Evolutionary conservation across 2,329 filamentous ascomycete species (phyloP), one percentile per base, ranked within the genome.

Genomic region (Trichophyton rubrum): DNA sequence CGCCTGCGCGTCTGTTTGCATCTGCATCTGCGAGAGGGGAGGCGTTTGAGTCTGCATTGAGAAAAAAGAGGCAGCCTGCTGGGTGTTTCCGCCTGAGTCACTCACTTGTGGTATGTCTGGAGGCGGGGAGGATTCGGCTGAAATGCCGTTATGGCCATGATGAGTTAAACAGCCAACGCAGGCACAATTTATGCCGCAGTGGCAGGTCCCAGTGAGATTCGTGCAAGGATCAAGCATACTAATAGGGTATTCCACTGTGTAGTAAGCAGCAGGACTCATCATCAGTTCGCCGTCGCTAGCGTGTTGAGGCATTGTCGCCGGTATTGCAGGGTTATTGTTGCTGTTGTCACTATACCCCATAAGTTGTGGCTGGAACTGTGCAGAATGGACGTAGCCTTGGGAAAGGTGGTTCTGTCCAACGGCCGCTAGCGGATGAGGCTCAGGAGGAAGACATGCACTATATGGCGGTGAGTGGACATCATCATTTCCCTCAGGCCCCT

Each of bases 151-250:
- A 61, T 80, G 78, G 2, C 78, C 79, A 20, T 74, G 77, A 60
- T 82, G 79, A 2, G 78, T 80, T 11, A 80, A 68, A 64, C 79
- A 82, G 13, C 78, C 79, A n/a, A 78, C 71, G 64, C 79, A 82
- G 60, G 69, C 73, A 64, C 79, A 82, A 43, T 79, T 78, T 60
- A 76, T 76, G 15, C 78, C 78, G 61, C 79, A 82, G 63, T 77
- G 77, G 61, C 79, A 82, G 27, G 74, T 79, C 2, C 79, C 79
- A 4, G 74, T 78, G 2, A 73, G 68, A 62, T 81, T 75, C 38
- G 74, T 75, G 66, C 79, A 81, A 15, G 73, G 65, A 27, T 64
- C 67, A 3, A 72, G 70, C 47, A 74, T 63, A 22, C 70, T 71
- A 20, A 76, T 69, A 1, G 74, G 70, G 59, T 75, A 76, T 64